These are phyloP conservation scores for Pythium myriotylum DNA, from an alignment of 352 stramenopile genomes.

Conservation along the genomic window DNA sequence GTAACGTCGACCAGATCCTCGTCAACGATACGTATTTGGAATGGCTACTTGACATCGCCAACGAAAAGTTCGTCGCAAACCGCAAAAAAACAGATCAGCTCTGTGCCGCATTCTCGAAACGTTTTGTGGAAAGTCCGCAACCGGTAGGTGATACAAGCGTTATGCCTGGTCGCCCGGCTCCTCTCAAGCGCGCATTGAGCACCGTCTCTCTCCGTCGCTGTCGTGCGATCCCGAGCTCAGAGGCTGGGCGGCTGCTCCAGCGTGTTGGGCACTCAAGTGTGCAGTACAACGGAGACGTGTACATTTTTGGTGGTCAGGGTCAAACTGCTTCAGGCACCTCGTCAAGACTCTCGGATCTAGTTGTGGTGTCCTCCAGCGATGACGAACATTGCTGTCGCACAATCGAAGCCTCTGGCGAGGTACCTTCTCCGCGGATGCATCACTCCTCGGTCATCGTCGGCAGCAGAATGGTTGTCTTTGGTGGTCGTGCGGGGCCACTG, in stretches of 20 bases:
- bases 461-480: conserved; percentile 78
- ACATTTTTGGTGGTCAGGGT: conserved; percentile 76
- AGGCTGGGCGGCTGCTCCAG: conserved; percentile 36
- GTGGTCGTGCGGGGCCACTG: conserved; percentile 67
- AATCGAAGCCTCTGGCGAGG: conserved; percentile 6
- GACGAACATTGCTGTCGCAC: conserved; percentile 9
- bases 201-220: conserved; percentile 26
- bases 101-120: conserved; percentile 53
- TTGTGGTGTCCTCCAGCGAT: conserved; percentile 15
- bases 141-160: neutral
- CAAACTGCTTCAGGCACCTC: conserved; percentile 55
- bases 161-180: neutral
- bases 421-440: conserved; percentile 67
- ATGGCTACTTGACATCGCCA: conserved; percentile 81
- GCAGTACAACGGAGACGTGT: conserved; percentile 40
- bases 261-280: conserved; percentile 70
- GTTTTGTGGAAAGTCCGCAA: conserved; percentile 34
- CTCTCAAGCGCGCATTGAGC: conserved; percentile 17
- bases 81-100: conserved; percentile 73
- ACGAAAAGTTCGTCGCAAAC: conserved; percentile 86
- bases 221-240: conserved; percentile 12
- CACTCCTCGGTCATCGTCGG: conserved; percentile 62
- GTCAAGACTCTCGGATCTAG: conserved; percentile 58
- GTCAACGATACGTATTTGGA: conserved; percentile 68
- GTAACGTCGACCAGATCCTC: conserved; percentile 47